A percentile compares a stretch with the other conserved stretches of the same genome.
Evolutionary conservation across 805 yeast species (phyloP).

Genomic region (Hanseniaspora thailandica): DNA sequence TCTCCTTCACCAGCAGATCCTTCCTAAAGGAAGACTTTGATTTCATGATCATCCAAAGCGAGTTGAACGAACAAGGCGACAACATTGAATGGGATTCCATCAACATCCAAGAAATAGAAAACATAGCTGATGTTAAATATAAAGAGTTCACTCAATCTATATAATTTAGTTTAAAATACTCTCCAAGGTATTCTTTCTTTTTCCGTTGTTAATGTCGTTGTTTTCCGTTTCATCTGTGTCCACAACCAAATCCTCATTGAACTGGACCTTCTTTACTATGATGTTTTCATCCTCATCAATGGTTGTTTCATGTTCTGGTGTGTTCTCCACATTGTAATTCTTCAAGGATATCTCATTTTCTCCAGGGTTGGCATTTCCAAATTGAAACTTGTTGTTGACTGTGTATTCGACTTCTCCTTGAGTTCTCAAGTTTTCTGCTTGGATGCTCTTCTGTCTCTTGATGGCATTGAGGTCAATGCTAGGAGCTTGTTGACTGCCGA

Average conservation of each 20-base stretch:
- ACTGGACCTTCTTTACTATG: slow-evolving; percentile 2
- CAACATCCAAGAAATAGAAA: slow-evolving; percentile 46
- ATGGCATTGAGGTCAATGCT: neutral
- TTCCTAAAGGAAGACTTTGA: slow-evolving; percentile 11
- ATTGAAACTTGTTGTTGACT: slow-evolving; percentile 11
- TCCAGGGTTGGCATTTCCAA: neutral
- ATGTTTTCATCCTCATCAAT: slow-evolving; percentile 3
- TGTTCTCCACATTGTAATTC: neutral
- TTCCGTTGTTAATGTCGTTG: neutral
- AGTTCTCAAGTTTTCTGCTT: neutral
- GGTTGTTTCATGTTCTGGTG: slow-evolving; percentile 2
- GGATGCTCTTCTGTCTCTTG: neutral
- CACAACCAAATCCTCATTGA: neutral
- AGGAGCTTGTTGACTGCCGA: slow-evolving; percentile 14
- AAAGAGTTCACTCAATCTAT: slow-evolving; percentile 13
- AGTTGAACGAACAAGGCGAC: slow-evolving; percentile 27
- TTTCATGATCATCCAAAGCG: slow-evolving; percentile 22
- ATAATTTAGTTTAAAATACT: slow-evolving; percentile 10
- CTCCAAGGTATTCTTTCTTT: neutral
- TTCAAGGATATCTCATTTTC: neutral
- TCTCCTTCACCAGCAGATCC: slow-evolving; percentile 18
- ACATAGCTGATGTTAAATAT: slow-evolving; percentile 43
- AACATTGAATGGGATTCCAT: slow-evolving; percentile 35
- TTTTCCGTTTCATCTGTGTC: neutral
- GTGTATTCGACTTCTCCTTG: neutral